These are phyloP conservation scores for Leishmania lainsoni DNA, from an alignment of 208 protist genomes.

Conservation along the genomic window DNA sequence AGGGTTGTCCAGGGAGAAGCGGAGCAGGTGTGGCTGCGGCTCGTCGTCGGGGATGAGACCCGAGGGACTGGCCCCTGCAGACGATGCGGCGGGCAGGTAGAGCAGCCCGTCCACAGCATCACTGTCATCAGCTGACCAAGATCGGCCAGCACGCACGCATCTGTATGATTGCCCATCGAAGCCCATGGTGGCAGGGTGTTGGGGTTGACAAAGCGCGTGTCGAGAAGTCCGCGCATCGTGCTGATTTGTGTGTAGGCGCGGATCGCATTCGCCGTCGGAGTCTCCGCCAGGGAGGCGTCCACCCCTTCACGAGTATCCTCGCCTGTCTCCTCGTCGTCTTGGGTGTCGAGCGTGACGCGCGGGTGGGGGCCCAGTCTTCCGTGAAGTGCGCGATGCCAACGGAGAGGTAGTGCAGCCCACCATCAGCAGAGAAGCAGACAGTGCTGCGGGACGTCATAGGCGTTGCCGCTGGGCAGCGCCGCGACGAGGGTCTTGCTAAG, in stretches of 20 bases:
- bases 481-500: constrained; percentile 32
- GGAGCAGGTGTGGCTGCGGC: constrained; percentile 25
- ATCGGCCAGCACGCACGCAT: constrained; percentile 17
- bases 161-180: background rate
- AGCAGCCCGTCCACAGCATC: constrained; percentile 62
- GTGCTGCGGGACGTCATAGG: constrained; percentile 21
- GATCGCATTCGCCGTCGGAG: constrained; percentile 24
- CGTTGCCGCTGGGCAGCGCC: constrained; percentile 32
- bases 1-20: constrained; percentile 36
- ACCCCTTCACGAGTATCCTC: constrained; percentile 12
- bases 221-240: constrained; percentile 41
- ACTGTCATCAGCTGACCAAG: constrained; percentile 48
- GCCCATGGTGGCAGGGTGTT: background rate
- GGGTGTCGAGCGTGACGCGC: constrained; percentile 34
- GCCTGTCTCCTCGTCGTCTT: constrained; percentile 26
- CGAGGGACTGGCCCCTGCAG: background rate
- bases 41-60: background rate
- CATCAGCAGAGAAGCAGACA: constrained; percentile 75
- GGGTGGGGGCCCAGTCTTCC: constrained; percentile 58
- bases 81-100: constrained; percentile 46
- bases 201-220: constrained; percentile 50
- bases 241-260: constrained; percentile 53
- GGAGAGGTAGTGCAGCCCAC: constrained; percentile 59
- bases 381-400: constrained; percentile 67
- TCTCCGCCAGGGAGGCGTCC: constrained; percentile 1